These are phyloP conservation scores for Neopestalotiopsis rosae DNA, from an alignment of 2,329 filamentous ascomycete genomes.

Conservation along the genomic window DNA sequence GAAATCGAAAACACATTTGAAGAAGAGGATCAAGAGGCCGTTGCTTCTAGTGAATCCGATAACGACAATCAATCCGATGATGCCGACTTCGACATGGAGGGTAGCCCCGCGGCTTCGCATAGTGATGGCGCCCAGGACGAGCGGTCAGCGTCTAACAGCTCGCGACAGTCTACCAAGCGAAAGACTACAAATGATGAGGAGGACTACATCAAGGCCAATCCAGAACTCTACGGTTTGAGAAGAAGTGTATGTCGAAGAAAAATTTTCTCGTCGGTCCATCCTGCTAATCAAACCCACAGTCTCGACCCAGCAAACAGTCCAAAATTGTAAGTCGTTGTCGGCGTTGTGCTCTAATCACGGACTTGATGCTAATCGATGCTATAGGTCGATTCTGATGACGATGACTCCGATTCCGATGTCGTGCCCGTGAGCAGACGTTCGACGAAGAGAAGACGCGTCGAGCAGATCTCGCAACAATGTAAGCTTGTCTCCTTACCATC, in stretches of 20 bases:
- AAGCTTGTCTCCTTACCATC: slow-evolving; percentile 37
- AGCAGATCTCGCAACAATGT: slow-evolving; percentile 66
- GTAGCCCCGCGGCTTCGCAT: slow-evolving; percentile 56
- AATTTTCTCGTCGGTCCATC: slow-evolving; percentile 20
- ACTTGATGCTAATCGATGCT: slow-evolving; percentile 19
- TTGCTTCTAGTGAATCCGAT: slow-evolving; percentile 51
- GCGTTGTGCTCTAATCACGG: background rate
- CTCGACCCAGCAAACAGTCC: slow-evolving; percentile 62
- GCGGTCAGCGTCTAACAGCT: slow-evolving; percentile 74
- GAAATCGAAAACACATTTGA: slow-evolving; percentile 42
- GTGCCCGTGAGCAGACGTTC: slow-evolving; percentile 61
- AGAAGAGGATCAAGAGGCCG: slow-evolving; percentile 38
- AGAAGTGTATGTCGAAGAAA: slow-evolving; percentile 74
- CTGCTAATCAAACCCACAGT: slow-evolving; percentile 48
- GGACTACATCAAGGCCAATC: slow-evolving; percentile 87
- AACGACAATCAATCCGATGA: slow-evolving; percentile 67
- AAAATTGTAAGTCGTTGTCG: slow-evolving; percentile 54
- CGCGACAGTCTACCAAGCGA: slow-evolving; percentile 74
- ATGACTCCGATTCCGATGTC: slow-evolving; percentile 77
- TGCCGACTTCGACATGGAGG: slow-evolving; percentile 78
- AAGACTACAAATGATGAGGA: slow-evolving; percentile 74
- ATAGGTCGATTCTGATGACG: slow-evolving; percentile 54
- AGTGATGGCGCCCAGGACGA: slow-evolving; percentile 55
- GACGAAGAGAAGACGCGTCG: slow-evolving; percentile 72
- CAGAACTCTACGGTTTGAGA: slow-evolving; percentile 91